Percentiles rank a stretch among this genome's conserved stretches.
These are phyloP conservation scores for Juglanconis sp. DNA, from an alignment of 2,329 filamentous ascomycete species.

Conservation along the genomic window DNA sequence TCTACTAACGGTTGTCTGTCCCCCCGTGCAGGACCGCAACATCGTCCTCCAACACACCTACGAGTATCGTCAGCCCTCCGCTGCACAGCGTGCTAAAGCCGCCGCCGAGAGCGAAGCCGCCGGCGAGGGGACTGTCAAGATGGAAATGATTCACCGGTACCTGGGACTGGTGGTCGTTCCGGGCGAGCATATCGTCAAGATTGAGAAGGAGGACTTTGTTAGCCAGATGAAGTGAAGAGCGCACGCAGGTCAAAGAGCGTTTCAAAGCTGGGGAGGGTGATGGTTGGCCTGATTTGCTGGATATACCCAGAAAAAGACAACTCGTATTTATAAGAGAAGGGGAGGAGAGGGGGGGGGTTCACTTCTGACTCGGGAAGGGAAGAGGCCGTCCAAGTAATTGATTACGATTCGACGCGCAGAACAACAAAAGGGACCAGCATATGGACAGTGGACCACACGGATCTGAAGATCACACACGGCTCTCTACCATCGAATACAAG, in stretches of 20 bases:
- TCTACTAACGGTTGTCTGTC: not conserved
- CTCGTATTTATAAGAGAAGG: too few relatives aligned
- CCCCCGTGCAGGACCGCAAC: constrained; percentile 67
- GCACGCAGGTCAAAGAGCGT: not conserved
- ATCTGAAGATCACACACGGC: too few relatives aligned
- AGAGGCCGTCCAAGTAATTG: too few relatives aligned
- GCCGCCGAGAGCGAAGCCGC: constrained; percentile 33
- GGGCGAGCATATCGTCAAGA: constrained; percentile 77
- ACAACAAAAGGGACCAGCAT: too few relatives aligned
- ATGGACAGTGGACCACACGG: too few relatives aligned
- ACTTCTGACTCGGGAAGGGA: not conserved
- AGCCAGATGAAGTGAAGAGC: constrained; percentile 43
- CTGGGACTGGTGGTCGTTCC: constrained; percentile 89
- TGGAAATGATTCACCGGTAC: constrained; percentile 80
- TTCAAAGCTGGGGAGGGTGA: not conserved
- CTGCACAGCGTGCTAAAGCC: constrained; percentile 40
- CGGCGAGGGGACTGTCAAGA: constrained; percentile 44
- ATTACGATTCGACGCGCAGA: too few relatives aligned
- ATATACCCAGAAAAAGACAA: too few relatives aligned
- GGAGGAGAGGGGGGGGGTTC: not conserved
- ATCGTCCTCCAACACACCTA: constrained; percentile 81
- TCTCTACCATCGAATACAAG: too few relatives aligned
- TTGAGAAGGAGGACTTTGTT: constrained; percentile 78
- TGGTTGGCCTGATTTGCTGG: not conserved
- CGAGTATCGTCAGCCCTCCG: constrained; percentile 79